Conservation (phyloP, 1,284 basidiomycete species). For the Ustilago cynodontis region DNA sequence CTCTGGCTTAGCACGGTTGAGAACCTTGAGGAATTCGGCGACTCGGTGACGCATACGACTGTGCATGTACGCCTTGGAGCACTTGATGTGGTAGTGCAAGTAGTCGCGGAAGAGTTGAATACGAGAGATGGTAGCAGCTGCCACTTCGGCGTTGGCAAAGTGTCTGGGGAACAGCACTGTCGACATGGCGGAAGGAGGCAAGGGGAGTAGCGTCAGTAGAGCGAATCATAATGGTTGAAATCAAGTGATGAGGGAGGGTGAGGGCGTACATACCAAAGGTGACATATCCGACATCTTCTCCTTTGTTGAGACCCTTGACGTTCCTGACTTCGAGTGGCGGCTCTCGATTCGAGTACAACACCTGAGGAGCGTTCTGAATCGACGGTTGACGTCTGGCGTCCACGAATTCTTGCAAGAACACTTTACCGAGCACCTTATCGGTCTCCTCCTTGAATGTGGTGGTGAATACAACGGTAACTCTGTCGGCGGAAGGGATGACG, state of each 20-base stretch:
- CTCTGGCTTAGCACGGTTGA: conserved; percentile 98
- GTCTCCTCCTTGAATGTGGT: conserved; percentile 98
- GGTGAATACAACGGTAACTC: conserved; percentile 97
- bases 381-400: conserved; percentile 92
- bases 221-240: background rate
- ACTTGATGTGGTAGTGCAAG: conserved; percentile 98
- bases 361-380: conserved; percentile 97
- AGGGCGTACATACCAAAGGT: conserved; percentile 78
- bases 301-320: conserved; percentile 81
- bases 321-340: conserved; percentile 95
- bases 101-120: conserved; percentile 98
- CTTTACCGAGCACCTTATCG: conserved; percentile 94
- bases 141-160: conserved; percentile 81
- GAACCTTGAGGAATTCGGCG: conserved; percentile 94
- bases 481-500: conserved; percentile 89
- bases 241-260: background rate
- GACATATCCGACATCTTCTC: conserved; percentile 95
- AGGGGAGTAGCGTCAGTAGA: background rate
- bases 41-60: conserved; percentile 95
- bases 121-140: conserved; percentile 89
- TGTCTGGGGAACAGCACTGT: conserved; percentile 94
- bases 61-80: conserved; percentile 99
- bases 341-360: conserved; percentile 94
- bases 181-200: background rate
- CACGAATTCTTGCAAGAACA: conserved; percentile 99